Base-by-base conservation (phyloP, 2,329 filamentous ascomycete species). In the Xylariaceae sp. region DNA sequence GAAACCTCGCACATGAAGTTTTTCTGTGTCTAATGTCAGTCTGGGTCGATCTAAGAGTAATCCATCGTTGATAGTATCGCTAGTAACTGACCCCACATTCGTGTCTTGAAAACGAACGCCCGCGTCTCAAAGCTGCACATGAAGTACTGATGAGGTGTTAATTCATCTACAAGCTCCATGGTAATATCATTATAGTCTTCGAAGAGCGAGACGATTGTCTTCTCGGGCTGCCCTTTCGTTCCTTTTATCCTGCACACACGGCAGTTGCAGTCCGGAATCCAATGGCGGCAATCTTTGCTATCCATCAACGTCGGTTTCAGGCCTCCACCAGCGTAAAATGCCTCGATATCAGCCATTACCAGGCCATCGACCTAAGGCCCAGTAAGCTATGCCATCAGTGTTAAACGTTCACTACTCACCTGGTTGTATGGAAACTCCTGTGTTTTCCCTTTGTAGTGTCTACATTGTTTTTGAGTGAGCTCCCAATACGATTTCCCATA, bases 1-100 rank as follows among this genome's bases (percentile, higher is more conserved):
- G 14, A 73, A 63, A 5, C 61, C 41, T n/a, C 55, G 34, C 1
- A 71, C 58, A 16, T 70, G 60, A 8, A 73, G 47, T 0, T 3
- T 7, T 36, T 72, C 69, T n/a, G n/a, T n/a, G n/a, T n/a, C n/a
- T n/a, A n/a, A n/a, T n/a, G n/a, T n/a, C n/a, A n/a, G n/a, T n/a
- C n/a, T n/a, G n/a, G n/a, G n/a, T n/a, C n/a, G n/a, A n/a, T n/a
- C n/a, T n/a, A n/a, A n/a, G n/a, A n/a, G n/a, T n/a, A n/a, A n/a
- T n/a, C n/a, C n/a, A n/a, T n/a, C n/a, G n/a, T n/a, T n/a, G n/a
- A n/a, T n/a, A n/a, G n/a, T n/a, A 5, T 12, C 31, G n/a, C 17
- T 31, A 4, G 11, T 16, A 19, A 47, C 64, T 58, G n/a, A 68
- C 63, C 53, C 65, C 66, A 68, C 24, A n/a, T 45, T 17, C 62